Evolutionary conservation across 371 early-diverging fungal species (phyloP).

Genomic region (Saksenaea oblongispora): DNA sequence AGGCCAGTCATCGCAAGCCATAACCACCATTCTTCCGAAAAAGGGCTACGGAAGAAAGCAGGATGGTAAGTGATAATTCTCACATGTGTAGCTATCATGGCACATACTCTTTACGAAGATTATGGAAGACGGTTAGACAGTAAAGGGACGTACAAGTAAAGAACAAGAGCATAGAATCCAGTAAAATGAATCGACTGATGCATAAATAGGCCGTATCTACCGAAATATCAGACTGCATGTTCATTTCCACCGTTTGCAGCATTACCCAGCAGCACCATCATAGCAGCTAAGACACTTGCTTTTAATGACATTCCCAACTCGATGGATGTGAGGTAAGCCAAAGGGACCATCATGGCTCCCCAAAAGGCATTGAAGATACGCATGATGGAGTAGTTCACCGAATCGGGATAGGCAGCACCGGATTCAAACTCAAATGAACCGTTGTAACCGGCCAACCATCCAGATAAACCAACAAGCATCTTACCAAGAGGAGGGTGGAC

Average conservation of each 20-base stretch:
- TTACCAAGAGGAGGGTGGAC: constrained; percentile 99
- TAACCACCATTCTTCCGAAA: constrained; percentile 83
- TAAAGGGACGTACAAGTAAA: constrained; percentile 88
- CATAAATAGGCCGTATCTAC: constrained; percentile 84
- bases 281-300: constrained; percentile 72
- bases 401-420: constrained; percentile 81
- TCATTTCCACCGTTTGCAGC: background rate
- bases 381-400: constrained; percentile 92
- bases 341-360: constrained; percentile 92
- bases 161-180: constrained; percentile 97
- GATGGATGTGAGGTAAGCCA: constrained; percentile 90
- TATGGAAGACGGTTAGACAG: constrained; percentile 76
- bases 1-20: constrained; percentile 91
- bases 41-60: constrained; percentile 54
- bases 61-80: background rate
- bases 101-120: constrained; percentile 67
- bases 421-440: constrained; percentile 92
- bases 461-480: constrained; percentile 95
- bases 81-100: background rate
- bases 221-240: background rate
- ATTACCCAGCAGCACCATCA: constrained; percentile 81
- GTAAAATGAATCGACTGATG: constrained; percentile 95
- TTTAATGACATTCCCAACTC: constrained; percentile 72
- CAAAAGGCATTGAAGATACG: constrained; percentile 89
- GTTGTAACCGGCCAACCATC: constrained; percentile 87